phyloP scores from a whole-genome alignment of 805 yeast species.

The Blastobotrys robertii region DNA sequence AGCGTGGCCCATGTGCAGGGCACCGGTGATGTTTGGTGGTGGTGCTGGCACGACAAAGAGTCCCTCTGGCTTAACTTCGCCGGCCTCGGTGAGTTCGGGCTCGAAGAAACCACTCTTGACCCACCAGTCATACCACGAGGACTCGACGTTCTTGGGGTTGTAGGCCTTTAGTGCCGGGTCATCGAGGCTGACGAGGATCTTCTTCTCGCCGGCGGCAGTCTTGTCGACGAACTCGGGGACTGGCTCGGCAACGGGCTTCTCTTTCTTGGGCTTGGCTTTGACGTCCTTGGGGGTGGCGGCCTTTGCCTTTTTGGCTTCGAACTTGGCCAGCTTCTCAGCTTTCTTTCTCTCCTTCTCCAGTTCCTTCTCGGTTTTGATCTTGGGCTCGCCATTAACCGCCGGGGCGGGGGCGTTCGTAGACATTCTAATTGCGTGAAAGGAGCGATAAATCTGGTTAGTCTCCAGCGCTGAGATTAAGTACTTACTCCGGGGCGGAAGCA shows the following conservation, averaged over 20 bases:
- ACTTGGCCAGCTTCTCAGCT: conserved; percentile 81
- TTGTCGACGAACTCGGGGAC: conserved; percentile 78
- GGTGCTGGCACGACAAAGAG: conserved; percentile 92
- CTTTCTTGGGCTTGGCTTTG: conserved; percentile 42
- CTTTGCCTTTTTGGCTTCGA: conserved; percentile 73
- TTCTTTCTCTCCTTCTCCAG: conserved; percentile 79
- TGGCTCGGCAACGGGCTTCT: conserved; percentile 58
- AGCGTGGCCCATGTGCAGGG: conserved; percentile 97
- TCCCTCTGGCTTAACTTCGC: conserved; percentile 73
- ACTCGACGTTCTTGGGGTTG: conserved; percentile 85
- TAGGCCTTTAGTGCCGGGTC: conserved; percentile 93
- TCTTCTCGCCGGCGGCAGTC: conserved; percentile 87
- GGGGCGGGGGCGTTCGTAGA: conserved; percentile 3
- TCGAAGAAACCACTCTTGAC: conserved; percentile 74
- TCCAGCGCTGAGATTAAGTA: too few relatives aligned
- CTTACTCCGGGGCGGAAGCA: too few relatives aligned
- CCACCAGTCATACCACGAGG: conserved; percentile 99
- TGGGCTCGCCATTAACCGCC: conserved; percentile 20
- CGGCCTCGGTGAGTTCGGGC: conserved; percentile 73
- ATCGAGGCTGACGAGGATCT: conserved; percentile 73
- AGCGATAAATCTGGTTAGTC: too few relatives aligned
- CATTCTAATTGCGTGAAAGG: too few relatives aligned
- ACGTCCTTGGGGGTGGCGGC: conserved; percentile 34
- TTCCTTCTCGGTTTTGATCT: conserved; percentile 66
- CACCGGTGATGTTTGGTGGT: conserved; percentile 98